Evolutionary conservation across 2,329 filamentous ascomycete genomes (phyloP).

Genomic region (Clonostachys rosea): DNA sequence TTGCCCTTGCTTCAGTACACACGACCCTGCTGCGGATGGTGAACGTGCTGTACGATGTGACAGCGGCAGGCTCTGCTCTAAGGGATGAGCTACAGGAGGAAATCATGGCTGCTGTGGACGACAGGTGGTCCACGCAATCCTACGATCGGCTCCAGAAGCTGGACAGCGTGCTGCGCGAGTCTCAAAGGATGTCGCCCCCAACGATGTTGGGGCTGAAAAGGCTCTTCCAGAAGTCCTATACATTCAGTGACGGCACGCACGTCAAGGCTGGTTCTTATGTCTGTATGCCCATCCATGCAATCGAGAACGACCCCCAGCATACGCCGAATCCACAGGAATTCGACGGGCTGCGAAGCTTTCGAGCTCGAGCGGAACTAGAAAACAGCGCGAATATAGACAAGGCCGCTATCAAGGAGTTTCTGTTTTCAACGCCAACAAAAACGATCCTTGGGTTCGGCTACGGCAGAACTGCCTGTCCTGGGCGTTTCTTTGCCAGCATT

Average conservation of each 20-base stretch:
- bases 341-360: conserved; percentile 39
- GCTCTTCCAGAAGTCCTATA: conserved; percentile 13
- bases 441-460: conserved; percentile 40
- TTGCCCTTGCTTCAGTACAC: conserved; percentile 40
- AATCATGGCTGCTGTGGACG: conserved; percentile 22
- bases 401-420: conserved; percentile 28
- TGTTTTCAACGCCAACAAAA: conserved; percentile 35
- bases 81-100: conserved; percentile 44
- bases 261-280: conserved; percentile 36
- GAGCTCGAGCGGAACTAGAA: conserved; percentile 12
- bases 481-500: conserved; percentile 40
- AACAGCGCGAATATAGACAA: conserved; percentile 7
- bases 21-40: conserved; percentile 37
- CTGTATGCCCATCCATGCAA: conserved; percentile 32
- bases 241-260: conserved; percentile 36
- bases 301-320: conserved; percentile 31
- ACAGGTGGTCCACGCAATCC: conserved; percentile 31
- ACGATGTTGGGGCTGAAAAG: conserved; percentile 40
- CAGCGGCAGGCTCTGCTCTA: conserved; percentile 35
- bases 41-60: conserved; percentile 44
- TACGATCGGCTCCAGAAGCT: conserved; percentile 38
- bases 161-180: conserved; percentile 44
- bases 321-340: conserved; percentile 35
- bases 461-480: conserved; percentile 41
- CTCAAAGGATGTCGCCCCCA: conserved; percentile 25